Percentiles rank a stretch among this genome's conserved stretches.
Conservation (phyloP, 305 asterid species). For the Solanum hybrid region DNA sequence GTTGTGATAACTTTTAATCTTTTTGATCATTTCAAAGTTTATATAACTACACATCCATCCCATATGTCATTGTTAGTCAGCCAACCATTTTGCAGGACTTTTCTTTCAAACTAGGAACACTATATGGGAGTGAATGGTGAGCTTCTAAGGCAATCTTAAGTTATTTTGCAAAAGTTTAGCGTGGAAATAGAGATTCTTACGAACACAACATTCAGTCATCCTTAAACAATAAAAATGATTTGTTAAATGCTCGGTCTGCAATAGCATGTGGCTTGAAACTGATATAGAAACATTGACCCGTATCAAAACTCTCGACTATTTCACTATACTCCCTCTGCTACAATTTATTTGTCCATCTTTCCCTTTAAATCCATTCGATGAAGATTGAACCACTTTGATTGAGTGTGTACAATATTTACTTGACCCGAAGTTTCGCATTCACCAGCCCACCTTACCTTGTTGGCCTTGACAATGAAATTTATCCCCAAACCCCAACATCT, state of each 20-base stretch:
- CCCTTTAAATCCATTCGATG: neutral
- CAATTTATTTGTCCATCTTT: neutral
- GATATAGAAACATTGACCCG: neutral
- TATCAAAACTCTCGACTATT: neutral
- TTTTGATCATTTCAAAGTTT: neutral
- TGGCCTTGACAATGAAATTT: neutral
- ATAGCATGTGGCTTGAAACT: neutral
- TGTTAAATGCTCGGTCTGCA: neutral
- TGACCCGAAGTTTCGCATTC: neutral
- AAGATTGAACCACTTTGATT: neutral
- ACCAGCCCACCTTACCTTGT: neutral
- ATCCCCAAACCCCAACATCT: neutral
- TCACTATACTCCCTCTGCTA: neutral
- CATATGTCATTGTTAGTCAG: neutral
- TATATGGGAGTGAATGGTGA: neutral
- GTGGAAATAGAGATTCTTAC: neutral
- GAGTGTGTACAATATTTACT: neutral
- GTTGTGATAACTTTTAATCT: neutral
- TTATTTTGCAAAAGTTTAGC: neutral
- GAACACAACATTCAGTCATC: neutral
- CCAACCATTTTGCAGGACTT: neutral
- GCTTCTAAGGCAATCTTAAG: neutral
- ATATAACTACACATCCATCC: neutral
- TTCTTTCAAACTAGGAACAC: neutral
- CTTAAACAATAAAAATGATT: neutral